Evolutionary conservation across 108 stramenopile species (phyloP).

Genomic region (Skeletonema menzelii): DNA sequence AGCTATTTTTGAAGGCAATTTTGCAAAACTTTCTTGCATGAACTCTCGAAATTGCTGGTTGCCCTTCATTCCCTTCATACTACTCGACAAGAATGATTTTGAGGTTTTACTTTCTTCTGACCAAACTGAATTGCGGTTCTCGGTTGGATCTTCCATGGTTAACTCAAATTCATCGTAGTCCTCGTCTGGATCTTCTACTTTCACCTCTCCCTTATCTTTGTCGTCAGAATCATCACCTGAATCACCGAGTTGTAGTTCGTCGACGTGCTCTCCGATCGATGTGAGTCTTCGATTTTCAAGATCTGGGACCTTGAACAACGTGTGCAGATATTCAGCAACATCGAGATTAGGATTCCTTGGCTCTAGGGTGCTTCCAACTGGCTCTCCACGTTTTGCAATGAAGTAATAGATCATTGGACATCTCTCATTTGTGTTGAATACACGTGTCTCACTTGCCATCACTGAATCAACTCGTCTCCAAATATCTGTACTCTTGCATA

Average conservation of each 20-base stretch:
- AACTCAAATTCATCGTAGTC: constrained; percentile 40
- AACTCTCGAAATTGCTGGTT: constrained; percentile 50
- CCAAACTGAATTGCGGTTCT: constrained; percentile 47
- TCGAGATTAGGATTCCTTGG: constrained; percentile 80
- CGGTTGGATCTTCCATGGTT: constrained; percentile 46
- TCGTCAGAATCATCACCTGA: constrained; percentile 10
- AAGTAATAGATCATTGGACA: constrained; percentile 96
- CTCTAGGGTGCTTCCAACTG: constrained; percentile 35
- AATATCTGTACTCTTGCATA: constrained; percentile 89
- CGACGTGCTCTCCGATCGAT: constrained; percentile 50
- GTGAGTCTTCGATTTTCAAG: constrained; percentile 25
- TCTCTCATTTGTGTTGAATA: constrained; percentile 96
- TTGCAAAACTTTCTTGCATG: constrained; percentile 56
- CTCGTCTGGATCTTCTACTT: constrained; percentile 20
- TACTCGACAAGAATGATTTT: constrained; percentile 14
- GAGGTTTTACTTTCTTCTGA: constrained; percentile 20
- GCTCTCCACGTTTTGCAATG: constrained; percentile 78
- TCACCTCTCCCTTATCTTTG: constrained; percentile 18
- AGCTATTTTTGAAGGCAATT: constrained; percentile 64
- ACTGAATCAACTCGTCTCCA: constrained; percentile 80
- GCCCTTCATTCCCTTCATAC: constrained; percentile 23
- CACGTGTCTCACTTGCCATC: constrained; percentile 84
- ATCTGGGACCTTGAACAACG: constrained; percentile 73
- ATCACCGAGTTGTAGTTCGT: constrained; percentile 5
- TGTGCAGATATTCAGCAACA: constrained; percentile 94